Conservation (phyloP, 805 yeast genomes). For the Candida sithepensis region DNA sequence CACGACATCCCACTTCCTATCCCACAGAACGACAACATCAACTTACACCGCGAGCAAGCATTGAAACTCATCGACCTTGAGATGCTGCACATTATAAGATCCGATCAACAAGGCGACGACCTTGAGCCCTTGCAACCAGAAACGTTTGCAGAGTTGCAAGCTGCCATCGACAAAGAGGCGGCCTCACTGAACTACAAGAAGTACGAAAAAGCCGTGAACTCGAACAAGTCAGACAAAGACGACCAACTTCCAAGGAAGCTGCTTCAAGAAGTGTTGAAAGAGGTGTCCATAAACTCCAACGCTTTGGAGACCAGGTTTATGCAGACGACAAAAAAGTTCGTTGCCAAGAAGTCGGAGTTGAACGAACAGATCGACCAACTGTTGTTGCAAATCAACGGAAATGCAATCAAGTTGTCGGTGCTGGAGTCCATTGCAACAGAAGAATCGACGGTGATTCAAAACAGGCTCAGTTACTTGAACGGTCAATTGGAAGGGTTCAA, state of each 20-base stretch:
- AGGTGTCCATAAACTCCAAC: neutral
- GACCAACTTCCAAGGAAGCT: neutral
- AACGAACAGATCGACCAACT: neutral
- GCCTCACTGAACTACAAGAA: neutral
- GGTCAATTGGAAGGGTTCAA: neutral
- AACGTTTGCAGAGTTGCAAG: neutral
- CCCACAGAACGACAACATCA: neutral
- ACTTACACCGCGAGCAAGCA: neutral
- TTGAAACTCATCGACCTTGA: neutral
- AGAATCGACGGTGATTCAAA: neutral
- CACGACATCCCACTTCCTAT: neutral
- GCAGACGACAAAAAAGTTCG: neutral
- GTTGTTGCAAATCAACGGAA: neutral
- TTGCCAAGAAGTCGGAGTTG: neutral
- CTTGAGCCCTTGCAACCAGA: neutral
- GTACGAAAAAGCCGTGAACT: neutral
- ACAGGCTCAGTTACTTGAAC: neutral
- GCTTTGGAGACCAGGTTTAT: too few species aligned
- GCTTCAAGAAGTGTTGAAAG: neutral
- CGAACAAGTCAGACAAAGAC: neutral
- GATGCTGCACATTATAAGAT: neutral
- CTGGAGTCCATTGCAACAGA: neutral
- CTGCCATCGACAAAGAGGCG: neutral
- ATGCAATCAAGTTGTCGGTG: neutral
- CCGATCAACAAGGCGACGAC: neutral